Evolutionary conservation across 169 alveolate genomes (phyloP).

Genomic region (Plasmodium cynomolgi): DNA sequence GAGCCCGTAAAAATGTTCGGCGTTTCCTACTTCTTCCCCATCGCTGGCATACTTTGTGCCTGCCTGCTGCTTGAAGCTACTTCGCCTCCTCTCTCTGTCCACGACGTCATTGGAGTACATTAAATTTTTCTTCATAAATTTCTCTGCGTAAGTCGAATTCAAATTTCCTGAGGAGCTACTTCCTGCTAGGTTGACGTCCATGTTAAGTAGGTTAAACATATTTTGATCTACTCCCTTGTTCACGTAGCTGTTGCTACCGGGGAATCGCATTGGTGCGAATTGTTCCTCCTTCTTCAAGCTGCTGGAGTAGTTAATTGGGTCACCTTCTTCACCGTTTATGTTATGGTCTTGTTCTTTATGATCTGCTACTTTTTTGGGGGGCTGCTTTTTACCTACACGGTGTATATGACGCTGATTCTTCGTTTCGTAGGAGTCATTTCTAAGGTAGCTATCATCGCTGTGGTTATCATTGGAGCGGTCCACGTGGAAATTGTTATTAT

Average conservation of each 20-base stretch:
- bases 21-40: constrained; percentile 5
- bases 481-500: neutral
- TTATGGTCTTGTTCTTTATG: constrained; percentile 6
- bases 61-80: neutral
- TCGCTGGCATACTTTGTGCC: constrained; percentile 21
- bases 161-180: constrained; percentile 2
- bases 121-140: neutral
- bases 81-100: neutral
- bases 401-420: neutral
- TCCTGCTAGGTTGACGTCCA: neutral
- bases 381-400: neutral
- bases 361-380: neutral
- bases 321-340: neutral
- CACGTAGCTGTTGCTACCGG: neutral
- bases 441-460: neutral
- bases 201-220: constrained; percentile 7
- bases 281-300: neutral
- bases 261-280: neutral
- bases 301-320: neutral
- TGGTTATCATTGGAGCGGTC: neutral
- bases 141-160: constrained; percentile 4
- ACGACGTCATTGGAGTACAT: constrained; percentile 15
- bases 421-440: neutral
- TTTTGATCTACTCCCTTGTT: neutral
- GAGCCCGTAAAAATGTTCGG: constrained; percentile 2